Evolutionary conservation across 2,329 filamentous ascomycete species (phyloP), one percentile per base, ranked within the genome.

Genomic region (Exophiala calicioides): DNA sequence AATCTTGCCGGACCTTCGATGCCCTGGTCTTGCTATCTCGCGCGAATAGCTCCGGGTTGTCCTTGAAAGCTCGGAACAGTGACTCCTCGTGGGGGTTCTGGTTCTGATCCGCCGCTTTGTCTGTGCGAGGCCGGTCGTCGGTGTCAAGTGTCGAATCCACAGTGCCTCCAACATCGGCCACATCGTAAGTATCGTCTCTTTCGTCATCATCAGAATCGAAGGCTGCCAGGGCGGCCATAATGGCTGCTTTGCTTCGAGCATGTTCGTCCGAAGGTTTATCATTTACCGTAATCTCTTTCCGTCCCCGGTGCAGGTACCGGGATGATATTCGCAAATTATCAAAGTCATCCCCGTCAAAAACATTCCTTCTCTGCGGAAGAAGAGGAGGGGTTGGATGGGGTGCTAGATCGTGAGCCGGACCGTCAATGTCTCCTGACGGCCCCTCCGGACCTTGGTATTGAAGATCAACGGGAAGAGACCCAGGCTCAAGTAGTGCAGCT

Each of bases 121-220:
- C 44, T 12, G 39, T 40, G 12, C 40, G 38, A 18, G 47, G 45
- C 41, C 52, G 44, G 7, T 44, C 49, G 33, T 55, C 53, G 2
- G 49, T 54, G 30, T 58, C 53, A 3, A 64, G 65, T 3, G 70
- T 69, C 13, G 77, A 75, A 58, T 95, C 90, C 3, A 96, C 83
- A 0, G 87, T 88, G 16, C 91, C 90, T 26, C 93, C 93, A 2
- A 97, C 89, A 62, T 97, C 93, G 38, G 83, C 88, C 1, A 85
- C 82, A 60, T 98, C 93, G 63, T 98, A 98, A 0, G 91, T 97
- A 65, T 98, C 93, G 65, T 98, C 93, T 26, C 90, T 81, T 70
- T 98, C 93, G 65, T 98, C 93, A 57, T 97, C 93, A 59, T 97
- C 91, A 0, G 85, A 85, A 68, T 97, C 90, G 58, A 97, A 96